Evolutionary conservation across 2,329 filamentous ascomycete species (phyloP), one percentile per base, ranked within the genome.

Genomic region (Diaporthe aspalathi): DNA sequence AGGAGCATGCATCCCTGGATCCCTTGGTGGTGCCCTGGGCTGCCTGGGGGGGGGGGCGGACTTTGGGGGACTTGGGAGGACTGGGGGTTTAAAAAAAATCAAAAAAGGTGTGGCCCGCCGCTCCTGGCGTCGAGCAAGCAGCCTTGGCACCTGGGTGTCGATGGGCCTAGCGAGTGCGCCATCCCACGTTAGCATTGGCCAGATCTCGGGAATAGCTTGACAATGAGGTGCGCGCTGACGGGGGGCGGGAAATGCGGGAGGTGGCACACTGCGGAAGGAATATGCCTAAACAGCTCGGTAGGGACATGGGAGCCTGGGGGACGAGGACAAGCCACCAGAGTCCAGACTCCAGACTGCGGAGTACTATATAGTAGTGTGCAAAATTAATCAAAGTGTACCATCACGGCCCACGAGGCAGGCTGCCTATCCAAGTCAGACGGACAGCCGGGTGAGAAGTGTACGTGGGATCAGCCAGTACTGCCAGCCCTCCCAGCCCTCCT

Each of bases 111-210:
- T 65, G 60, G 57, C 57, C 24, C 57, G 57, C 43, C 57, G 57
- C 57, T 63, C 57, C 60, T 38, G 45, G 60, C 60, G 45, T 65
- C 29, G 32, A 38, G 49, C 56, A 22, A 20, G 49, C 32, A 20
- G 49, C 32, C 53, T 56, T 49, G 52, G 66, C 52, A 40, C 52
- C 52, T 29, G 32, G 67, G 43, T 60, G 67, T 68, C 53, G 67
- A 68, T 68, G 67, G 53, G 53, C 54, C 67, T 68, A 68, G 67
- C 45, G 43, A 68, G 43, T 7, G 22, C 67, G 45, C 67, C 40
- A 68, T 68, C 53, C 53, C 67, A 68, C 53, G 53, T 68, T 68
- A 54, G 67, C 53, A 60, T 50, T 60, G 29, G 43, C 40, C 67
- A 54, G 43, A 68, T 56, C 53, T 57, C 67, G 67, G 67, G 67